Base-by-base conservation (phyloP, 768 basidiomycete genomes). In the Galerina marginata region DNA sequence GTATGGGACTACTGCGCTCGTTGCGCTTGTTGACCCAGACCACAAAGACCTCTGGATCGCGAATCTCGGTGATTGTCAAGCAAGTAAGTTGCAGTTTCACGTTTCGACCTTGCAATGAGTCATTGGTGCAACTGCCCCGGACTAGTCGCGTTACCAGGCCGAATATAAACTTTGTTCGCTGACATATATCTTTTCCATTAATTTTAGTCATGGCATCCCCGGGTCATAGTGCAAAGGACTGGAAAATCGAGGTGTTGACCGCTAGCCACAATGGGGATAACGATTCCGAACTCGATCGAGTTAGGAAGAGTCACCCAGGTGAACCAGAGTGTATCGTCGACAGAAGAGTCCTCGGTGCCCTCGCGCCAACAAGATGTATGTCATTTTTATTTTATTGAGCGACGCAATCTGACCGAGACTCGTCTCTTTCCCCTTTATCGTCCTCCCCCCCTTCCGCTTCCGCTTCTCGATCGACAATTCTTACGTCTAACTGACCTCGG, bases 51-150 rank as follows among this genome's bases (percentile, higher is more conserved):
- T 92, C 20, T 93, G 91, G 91, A 75, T 92, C 48, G 91, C 90
- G 6, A 92, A 92, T 68, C 79, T 93, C 26, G 91, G 91, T 12
- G 91, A 93, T 68, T 92, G 89, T 71, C 87, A 90, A 79, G 89
- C 89, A 61, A 79, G 90, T 90, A 63, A 63, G 87, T 76, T 25
- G 45, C 50, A 56, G 61, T 61, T 64, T 67, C 42, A 29, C 45
- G 64, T 43, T 49, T 40, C 29, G 29, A 33, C 29, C 29, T 33
- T 33, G 29, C 29, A 33, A 33, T 33, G 29, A 33, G 29, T 33
- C 29, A 33, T 33, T 56, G 26, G 43, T 20, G 37, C 16, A 20
- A 37, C 38, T 14, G 23, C 25, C 38, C 11, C 4, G 20, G 11
- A 33, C 42, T 42, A 33, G 47, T 10, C 15, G 39, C 39, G 51